phyloP scores from a whole-genome alignment of 768 basidiomycete genomes.

The Guyanaporus albipodus region DNA sequence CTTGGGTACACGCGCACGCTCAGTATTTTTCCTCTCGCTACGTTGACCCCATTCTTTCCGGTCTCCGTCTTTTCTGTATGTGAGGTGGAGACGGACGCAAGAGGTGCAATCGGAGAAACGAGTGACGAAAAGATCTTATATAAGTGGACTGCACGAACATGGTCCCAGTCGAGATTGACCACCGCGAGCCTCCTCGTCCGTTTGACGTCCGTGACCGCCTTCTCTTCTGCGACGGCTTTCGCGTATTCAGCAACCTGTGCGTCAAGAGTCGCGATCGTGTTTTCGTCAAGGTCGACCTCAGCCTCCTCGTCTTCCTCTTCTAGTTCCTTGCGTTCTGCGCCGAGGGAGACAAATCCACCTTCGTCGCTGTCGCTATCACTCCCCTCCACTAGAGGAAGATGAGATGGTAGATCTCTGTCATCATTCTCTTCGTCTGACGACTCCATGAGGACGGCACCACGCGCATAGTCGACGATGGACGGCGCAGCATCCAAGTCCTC shows the following conservation, averaged over 20 bases:
- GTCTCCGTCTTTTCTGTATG: slow-evolving; percentile 8
- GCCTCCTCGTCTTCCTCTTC: slow-evolving; percentile 42
- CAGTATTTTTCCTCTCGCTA: slow-evolving; percentile 63
- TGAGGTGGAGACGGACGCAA: slow-evolving; percentile 29
- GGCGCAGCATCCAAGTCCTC: slow-evolving; percentile 22
- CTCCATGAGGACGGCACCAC: slow-evolving; percentile 83
- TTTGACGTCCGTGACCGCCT: slow-evolving; percentile 38
- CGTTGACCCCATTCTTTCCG: slow-evolving; percentile 9
- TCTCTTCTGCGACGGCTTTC: slow-evolving; percentile 43
- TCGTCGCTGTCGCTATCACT: slow-evolving; percentile 47
- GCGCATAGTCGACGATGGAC: slow-evolving; percentile 71
- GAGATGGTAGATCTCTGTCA: slow-evolving; percentile 9
- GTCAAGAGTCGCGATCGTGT: slow-evolving; percentile 63
- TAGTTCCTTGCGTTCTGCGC: slow-evolving; percentile 32
- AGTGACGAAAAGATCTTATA: slow-evolving; percentile 92
- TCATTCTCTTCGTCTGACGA: slow-evolving; percentile 78
- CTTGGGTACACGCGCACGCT: slow-evolving; percentile 88
- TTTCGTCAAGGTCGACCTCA: slow-evolving; percentile 81
- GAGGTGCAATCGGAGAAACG: slow-evolving; percentile 56
- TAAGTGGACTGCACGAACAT: slow-evolving; percentile 83
- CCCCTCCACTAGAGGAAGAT: slow-evolving; percentile 29
- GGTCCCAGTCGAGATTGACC: slow-evolving; percentile 98
- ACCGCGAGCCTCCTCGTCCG: slow-evolving; percentile 74
- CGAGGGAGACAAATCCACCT: slow-evolving; percentile 48
- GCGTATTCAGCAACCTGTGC: slow-evolving; percentile 67